Evolutionary conservation across 331 rosid species (phyloP).

Genomic region (Quercus lobata): DNA sequence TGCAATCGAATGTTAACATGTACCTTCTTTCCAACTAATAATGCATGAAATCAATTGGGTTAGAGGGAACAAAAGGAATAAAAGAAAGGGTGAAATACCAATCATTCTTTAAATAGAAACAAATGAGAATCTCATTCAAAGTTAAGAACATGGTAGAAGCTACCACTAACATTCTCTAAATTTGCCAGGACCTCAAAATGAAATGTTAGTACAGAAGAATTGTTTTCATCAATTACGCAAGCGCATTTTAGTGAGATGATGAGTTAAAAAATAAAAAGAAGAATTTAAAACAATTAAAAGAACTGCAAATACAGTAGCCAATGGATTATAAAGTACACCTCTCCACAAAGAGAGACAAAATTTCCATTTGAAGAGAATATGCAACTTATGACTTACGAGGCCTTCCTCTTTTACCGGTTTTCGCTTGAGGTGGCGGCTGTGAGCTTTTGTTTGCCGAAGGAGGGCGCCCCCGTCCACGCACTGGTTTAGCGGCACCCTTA

Average conservation of each 20-base stretch:
- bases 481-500: constrained; percentile 40
- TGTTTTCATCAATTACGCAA: background rate
- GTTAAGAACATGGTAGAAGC: background rate
- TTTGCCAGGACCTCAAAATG: background rate
- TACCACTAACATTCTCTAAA: background rate
- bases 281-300: background rate
- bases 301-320: constrained; percentile 29
- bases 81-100: too few relatives aligned
- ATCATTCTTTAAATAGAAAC: too few relatives aligned
- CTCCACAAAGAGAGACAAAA: constrained; percentile 55
- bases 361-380: constrained; percentile 20
- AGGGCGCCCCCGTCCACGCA: constrained; percentile 59
- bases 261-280: background rate
- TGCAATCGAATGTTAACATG: too few relatives aligned
- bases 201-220: background rate
- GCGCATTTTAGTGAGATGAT: background rate
- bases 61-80: too few relatives aligned
- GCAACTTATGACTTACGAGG: constrained; percentile 59
- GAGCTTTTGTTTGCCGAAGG: constrained; percentile 43
- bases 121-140: too few relatives aligned
- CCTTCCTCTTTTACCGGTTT: constrained; percentile 80
- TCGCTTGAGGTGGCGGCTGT: constrained; percentile 41
- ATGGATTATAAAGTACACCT: constrained; percentile 24
- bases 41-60: too few relatives aligned
- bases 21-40: too few relatives aligned